Evolutionary conservation across 2,329 filamentous ascomycete species (phyloP).

Genomic region (Neoarthrinium moseri): DNA sequence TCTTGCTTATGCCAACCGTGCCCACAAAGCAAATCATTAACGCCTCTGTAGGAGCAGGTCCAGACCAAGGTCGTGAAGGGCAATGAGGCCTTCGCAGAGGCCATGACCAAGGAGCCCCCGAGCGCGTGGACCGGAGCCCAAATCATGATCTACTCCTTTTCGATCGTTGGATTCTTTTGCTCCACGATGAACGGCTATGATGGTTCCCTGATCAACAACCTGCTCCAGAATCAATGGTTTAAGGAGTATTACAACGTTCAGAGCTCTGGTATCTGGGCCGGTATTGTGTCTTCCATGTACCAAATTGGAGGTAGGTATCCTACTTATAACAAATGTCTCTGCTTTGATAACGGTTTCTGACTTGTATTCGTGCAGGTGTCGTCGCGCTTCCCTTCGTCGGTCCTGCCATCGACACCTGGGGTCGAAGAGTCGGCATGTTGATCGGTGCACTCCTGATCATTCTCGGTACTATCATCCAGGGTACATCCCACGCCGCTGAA

Average conservation of each 20-base stretch:
- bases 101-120: slow-evolving; percentile 51
- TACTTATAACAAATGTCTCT: too few species aligned
- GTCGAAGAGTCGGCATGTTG: slow-evolving; percentile 46
- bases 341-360: slow-evolving; percentile 28
- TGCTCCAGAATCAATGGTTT: slow-evolving; percentile 41
- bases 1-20: background rate
- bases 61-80: slow-evolving; percentile 46
- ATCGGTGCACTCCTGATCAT: slow-evolving; percentile 42
- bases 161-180: slow-evolving; percentile 47
- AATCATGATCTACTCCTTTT: slow-evolving; percentile 41
- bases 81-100: slow-evolving; percentile 54
- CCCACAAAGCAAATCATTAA: background rate
- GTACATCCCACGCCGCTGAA: slow-evolving; percentile 32
- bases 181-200: slow-evolving; percentile 54
- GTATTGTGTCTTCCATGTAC: slow-evolving; percentile 51
- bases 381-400: slow-evolving; percentile 45
- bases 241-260: slow-evolving; percentile 36
- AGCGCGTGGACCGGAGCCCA: slow-evolving; percentile 37
- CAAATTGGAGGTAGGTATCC: slow-evolving; percentile 49
- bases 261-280: slow-evolving; percentile 45
- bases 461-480: slow-evolving; percentile 45
- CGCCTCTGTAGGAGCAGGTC: slow-evolving; percentile 12
- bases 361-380: slow-evolving; percentile 24
- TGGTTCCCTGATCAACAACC: slow-evolving; percentile 48
- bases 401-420: slow-evolving; percentile 44